Percentiles rank a stretch among this genome's conserved stretches.
These are phyloP conservation scores for Tetracladium setigerum DNA, from an alignment of 495 filamentous ascomycete genomes.

Conservation along the genomic window DNA sequence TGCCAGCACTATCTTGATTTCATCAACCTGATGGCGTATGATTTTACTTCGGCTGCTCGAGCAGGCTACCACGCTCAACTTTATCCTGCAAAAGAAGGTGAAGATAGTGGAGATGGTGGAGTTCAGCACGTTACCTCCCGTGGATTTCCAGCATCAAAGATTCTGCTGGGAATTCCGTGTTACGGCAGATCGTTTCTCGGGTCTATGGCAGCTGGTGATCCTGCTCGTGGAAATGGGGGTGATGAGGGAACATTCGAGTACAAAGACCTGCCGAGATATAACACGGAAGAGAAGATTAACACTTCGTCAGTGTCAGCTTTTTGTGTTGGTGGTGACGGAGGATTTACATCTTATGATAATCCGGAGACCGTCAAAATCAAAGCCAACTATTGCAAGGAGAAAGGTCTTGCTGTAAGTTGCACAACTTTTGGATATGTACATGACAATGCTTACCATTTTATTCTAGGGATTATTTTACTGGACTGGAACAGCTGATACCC, in stretches of 20 bases:
- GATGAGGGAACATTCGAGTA: constrained; percentile 84
- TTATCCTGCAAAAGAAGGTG: constrained; percentile 49
- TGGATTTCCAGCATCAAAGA: constrained; percentile 64
- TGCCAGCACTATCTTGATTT: constrained; percentile 64
- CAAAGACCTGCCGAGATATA: constrained; percentile 63
- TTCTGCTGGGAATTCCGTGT: constrained; percentile 71
- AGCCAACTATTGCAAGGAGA: constrained; percentile 69
- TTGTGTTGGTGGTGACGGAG: constrained; percentile 74
- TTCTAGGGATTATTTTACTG: constrained; percentile 76
- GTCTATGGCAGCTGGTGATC: constrained; percentile 53
- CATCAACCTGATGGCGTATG: constrained; percentile 80
- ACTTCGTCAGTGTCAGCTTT: constrained; percentile 57
- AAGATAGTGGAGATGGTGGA: constrained; percentile 56
- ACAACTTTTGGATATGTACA: constrained; percentile 8
- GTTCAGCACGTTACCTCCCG: constrained; percentile 57
- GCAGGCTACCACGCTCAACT: constrained; percentile 78
- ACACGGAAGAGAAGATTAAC: constrained; percentile 63
- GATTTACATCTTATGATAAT: constrained; percentile 84
- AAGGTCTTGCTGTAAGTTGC: constrained; percentile 54
- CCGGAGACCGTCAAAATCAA: constrained; percentile 78
- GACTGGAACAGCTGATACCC: constrained; percentile 77
- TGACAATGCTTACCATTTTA: constrained; percentile 2
- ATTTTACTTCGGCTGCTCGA: constrained; percentile 64
- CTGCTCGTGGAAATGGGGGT: constrained; percentile 56
- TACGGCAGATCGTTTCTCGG: constrained; percentile 79